A percentile compares a stretch with the other conserved stretches of the same genome.
phyloP scores from a whole-genome alignment of 2,329 filamentous ascomycete genomes.

The Trichoderma sp. region DNA sequence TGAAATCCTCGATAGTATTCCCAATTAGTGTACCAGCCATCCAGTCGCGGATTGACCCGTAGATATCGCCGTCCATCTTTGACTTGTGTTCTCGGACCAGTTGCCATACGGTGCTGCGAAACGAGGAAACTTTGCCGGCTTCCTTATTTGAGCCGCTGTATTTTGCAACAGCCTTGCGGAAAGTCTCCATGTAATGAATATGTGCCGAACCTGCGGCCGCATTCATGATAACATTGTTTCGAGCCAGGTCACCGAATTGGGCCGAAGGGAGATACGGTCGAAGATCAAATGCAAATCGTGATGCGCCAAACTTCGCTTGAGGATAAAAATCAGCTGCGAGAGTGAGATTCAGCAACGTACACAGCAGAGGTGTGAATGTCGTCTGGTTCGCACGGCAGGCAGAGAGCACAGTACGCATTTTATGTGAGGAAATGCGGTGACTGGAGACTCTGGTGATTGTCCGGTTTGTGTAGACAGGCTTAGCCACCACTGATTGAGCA shows the following conservation, averaged over 20 bases:
- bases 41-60: background rate
- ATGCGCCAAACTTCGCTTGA: background rate
- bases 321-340: background rate
- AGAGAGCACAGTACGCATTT: background rate
- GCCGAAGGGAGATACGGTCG: background rate
- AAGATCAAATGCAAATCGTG: background rate
- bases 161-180: background rate
- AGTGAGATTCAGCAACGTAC: background rate
- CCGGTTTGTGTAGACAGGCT: background rate
- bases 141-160: background rate
- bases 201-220: background rate
- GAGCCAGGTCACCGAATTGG: background rate
- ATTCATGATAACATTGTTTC: background rate
- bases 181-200: background rate
- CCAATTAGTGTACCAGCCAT: background rate
- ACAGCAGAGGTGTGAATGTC: background rate
- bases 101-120: background rate
- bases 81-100: background rate
- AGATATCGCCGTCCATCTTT: background rate
- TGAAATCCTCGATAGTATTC: background rate
- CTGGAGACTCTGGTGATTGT: background rate
- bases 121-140: background rate
- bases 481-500: background rate
- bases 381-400: background rate
- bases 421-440: background rate